Evolutionary conservation across 1,284 basidiomycete genomes (phyloP).

Genomic region (Pseudozyma sp.): DNA sequence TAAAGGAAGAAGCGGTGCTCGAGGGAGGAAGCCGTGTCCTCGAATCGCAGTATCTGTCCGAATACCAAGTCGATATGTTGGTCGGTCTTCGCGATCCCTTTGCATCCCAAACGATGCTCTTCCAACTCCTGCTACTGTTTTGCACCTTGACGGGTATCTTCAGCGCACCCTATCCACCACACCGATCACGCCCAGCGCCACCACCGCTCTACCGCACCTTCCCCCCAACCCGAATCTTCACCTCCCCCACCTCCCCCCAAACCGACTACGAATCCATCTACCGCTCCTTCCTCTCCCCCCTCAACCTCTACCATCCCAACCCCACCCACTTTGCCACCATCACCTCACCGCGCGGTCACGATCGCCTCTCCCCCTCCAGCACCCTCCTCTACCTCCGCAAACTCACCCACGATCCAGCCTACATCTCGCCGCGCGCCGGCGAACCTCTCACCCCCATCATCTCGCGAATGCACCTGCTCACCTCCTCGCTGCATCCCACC

Average conservation of each 20-base stretch:
- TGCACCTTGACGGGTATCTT: neutral
- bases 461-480: neutral
- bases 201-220: neutral
- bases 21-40: too few relatives aligned
- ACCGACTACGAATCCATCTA: slow-evolving; percentile 16
- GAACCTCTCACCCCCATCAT: neutral
- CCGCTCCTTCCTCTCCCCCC: neutral
- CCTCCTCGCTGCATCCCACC: neutral
- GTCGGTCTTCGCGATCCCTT: neutral
- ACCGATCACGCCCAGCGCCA: neutral
- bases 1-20: too few relatives aligned
- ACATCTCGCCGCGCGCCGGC: slow-evolving; percentile 3
- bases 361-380: neutral
- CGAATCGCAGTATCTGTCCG: too few relatives aligned
- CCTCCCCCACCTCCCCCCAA: neutral
- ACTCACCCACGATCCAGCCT: neutral
- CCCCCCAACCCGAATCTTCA: neutral
- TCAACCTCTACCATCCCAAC: neutral
- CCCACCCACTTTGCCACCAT: neutral
- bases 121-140: neutral
- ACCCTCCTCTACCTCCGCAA: neutral
- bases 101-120: neutral
- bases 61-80: too few relatives aligned
- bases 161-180: neutral
- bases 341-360: neutral